Percentiles rank a stretch among this genome's conserved stretches.
These are phyloP conservation scores for Globisporangium echinulatum DNA, from an alignment of 352 stramenopile species.

Conservation along the genomic window DNA sequence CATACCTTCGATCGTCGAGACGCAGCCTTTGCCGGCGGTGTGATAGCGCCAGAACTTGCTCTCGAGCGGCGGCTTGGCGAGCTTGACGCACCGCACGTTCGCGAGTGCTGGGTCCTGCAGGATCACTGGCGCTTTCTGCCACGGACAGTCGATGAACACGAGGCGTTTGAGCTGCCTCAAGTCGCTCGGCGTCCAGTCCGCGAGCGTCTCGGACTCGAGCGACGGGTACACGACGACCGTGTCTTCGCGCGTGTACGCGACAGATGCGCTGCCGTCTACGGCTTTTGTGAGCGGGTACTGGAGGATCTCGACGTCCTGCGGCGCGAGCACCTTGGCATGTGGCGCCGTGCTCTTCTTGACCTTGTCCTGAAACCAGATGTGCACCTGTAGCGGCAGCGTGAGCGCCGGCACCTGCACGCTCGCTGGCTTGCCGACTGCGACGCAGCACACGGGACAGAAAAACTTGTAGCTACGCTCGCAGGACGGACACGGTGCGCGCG, in stretches of 20 bases:
- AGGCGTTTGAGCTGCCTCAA: conserved; percentile 54
- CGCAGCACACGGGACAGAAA: conserved; percentile 72
- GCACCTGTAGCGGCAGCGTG: conserved; percentile 61
- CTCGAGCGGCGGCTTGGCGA: conserved; percentile 63
- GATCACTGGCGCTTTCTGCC: conserved; percentile 82
- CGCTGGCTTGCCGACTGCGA: conserved; percentile 50
- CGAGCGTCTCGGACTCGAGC: conserved; percentile 57
- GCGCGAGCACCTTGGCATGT: conserved; percentile 77
- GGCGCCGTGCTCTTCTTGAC: conserved; percentile 85
- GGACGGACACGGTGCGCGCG: conserved; percentile 41
- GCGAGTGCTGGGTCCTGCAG: conserved; percentile 45
- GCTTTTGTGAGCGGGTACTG: conserved; percentile 35
- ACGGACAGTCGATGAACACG: conserved; percentile 85
- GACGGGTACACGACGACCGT: conserved; percentile 81
- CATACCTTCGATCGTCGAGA: conserved; percentile 89
- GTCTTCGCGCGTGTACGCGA: conserved; percentile 51
- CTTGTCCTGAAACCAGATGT: conserved; percentile 87
- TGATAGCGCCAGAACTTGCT: conserved; percentile 89
- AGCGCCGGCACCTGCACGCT: conserved; percentile 44
- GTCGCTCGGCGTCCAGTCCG: conserved; percentile 46
- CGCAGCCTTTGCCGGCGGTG: conserved; percentile 71
- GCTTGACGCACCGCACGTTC: conserved; percentile 67
- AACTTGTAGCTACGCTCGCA: conserved; percentile 86
- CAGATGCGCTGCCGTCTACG: not conserved
- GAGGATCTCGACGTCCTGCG: conserved; percentile 66